These are phyloP conservation scores for Omphalotus guepiniiformis DNA, from an alignment of 768 basidiomycete species.

Conservation along the genomic window DNA sequence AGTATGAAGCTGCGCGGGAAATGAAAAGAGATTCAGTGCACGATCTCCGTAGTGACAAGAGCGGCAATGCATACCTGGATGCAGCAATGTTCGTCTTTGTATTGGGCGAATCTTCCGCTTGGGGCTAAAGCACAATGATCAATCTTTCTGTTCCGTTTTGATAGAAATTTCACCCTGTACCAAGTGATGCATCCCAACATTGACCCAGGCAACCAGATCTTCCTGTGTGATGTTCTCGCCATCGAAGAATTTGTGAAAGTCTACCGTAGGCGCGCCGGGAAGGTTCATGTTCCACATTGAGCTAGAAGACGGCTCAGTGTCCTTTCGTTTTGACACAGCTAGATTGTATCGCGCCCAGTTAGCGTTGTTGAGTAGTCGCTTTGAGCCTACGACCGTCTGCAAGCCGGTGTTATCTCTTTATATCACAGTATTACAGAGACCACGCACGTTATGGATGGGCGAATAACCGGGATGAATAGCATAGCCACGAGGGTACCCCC, in stretches of 20 bases:
- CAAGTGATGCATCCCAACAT: constrained; percentile 64
- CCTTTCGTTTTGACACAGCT: constrained; percentile 54
- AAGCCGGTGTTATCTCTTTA: neutral
- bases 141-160: neutral
- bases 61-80: constrained; percentile 35
- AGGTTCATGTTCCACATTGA: constrained; percentile 62
- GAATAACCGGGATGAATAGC: constrained; percentile 57
- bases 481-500: constrained; percentile 58
- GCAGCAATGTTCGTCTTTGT: constrained; percentile 54
- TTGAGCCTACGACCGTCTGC: constrained; percentile 55
- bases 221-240: constrained; percentile 60
- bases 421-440: neutral
- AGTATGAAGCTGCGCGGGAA: constrained; percentile 43
- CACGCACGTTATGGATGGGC: constrained; percentile 45
- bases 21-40: neutral
- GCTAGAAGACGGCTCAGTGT: constrained; percentile 55
- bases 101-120: constrained; percentile 62
- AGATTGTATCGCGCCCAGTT: constrained; percentile 67
- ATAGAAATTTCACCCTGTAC: constrained; percentile 20
- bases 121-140: constrained; percentile 33
- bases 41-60: neutral
- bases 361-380: constrained; percentile 55
- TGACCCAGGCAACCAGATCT: constrained; percentile 65
- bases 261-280: constrained; percentile 49
- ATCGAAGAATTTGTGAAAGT: constrained; percentile 62